Evolutionary conservation across 2,329 filamentous ascomycete species (phyloP).

Genomic region (Boeremia exigua): DNA sequence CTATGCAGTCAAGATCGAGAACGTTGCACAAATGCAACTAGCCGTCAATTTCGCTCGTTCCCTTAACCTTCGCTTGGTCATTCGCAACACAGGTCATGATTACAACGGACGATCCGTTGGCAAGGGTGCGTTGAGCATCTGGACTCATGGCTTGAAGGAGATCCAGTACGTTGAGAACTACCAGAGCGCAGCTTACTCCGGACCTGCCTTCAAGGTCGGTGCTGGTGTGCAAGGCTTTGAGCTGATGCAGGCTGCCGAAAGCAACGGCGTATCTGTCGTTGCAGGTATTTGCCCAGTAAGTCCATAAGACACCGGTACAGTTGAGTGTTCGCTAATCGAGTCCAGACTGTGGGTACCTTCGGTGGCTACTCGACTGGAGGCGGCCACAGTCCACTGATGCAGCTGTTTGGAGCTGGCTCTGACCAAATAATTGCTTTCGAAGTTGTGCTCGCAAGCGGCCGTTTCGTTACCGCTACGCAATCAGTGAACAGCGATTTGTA

Average conservation of each 20-base stretch:
- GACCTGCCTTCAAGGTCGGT: slow-evolving; percentile 39
- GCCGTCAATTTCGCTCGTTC: slow-evolving; percentile 42
- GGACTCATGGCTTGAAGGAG: slow-evolving; percentile 40
- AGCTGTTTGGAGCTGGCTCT: slow-evolving; percentile 49
- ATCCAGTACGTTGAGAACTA: slow-evolving; percentile 39
- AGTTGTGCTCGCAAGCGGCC: slow-evolving; percentile 36
- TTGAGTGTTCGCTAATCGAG: neutral
- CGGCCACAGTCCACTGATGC: slow-evolving; percentile 61
- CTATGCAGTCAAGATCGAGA: slow-evolving; percentile 37
- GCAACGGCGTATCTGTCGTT: slow-evolving; percentile 35
- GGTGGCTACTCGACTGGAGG: slow-evolving; percentile 54
- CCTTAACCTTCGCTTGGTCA: slow-evolving; percentile 40
- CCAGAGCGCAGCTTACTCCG: slow-evolving; percentile 32
- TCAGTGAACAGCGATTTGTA: slow-evolving; percentile 48
- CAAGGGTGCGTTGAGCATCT: slow-evolving; percentile 37
- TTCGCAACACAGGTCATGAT: slow-evolving; percentile 43
- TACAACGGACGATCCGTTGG: slow-evolving; percentile 39
- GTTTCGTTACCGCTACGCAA: slow-evolving; percentile 33
- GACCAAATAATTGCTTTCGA: slow-evolving; percentile 49
- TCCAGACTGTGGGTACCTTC: slow-evolving; percentile 58
- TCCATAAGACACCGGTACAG: neutral
- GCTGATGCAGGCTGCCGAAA: slow-evolving; percentile 37
- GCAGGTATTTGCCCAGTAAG: slow-evolving; percentile 46
- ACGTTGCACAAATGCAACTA: slow-evolving; percentile 42
- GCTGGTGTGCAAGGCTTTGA: slow-evolving; percentile 44